Percentiles rank a stretch among this genome's conserved stretches.
Conservation (phyloP, 306 rosid species). For the Vigna hirtella region DNA sequence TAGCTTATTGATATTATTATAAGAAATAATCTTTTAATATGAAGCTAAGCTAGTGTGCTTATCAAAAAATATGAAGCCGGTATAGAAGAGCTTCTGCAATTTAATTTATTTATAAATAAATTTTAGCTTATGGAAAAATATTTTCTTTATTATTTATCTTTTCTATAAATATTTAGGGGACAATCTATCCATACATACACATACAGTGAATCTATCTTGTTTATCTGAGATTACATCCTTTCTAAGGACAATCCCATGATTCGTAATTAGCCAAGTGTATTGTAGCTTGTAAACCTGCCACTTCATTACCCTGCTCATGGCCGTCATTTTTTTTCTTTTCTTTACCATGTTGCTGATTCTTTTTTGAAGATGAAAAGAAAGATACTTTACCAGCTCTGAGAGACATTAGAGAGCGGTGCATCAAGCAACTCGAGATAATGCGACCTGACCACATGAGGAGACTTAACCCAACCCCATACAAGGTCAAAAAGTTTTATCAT, state of each 20-base stretch:
- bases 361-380: conserved; percentile 58
- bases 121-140: too few species aligned
- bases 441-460: conserved; percentile 98
- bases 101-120: too few species aligned
- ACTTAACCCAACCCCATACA: conserved; percentile 95
- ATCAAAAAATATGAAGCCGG: too few species aligned
- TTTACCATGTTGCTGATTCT: conserved; percentile 17
- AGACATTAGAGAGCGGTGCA: conserved; percentile 83
- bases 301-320: conserved; percentile 7
- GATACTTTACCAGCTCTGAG: conserved; percentile 73
- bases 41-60: too few species aligned
- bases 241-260: neutral
- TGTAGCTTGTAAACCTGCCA: conserved; percentile 25
- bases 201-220: too few species aligned
- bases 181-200: too few species aligned
- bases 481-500: conserved; percentile 56
- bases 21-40: too few species aligned
- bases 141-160: too few species aligned
- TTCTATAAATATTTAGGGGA: too few species aligned
- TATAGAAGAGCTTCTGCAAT: too few species aligned
- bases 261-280: neutral
- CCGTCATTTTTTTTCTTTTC: neutral
- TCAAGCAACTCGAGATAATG: conserved; percentile 84
- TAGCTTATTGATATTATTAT: neutral
- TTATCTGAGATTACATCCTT: neutral